Evolutionary conservation across 164 flowering plant genomes (phyloP), one percentile per base, ranked within the genome.

Genomic region (Magnolia officinalis): DNA sequence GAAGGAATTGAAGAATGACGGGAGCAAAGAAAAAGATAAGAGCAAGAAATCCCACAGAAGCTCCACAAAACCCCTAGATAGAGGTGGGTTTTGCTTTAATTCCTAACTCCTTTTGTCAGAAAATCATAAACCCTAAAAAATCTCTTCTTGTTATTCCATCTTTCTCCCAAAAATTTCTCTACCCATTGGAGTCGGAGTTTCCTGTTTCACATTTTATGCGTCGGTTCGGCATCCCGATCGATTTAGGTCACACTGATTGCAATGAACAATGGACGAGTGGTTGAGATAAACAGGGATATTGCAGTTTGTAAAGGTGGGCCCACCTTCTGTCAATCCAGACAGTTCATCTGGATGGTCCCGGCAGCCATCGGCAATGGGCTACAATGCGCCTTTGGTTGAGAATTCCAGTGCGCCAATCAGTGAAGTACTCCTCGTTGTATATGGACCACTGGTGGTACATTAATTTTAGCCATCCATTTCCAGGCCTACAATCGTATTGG

Each of bases 21-120:
- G 10, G 50, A n/a, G 21, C 8, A 73, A 59, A 51, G 55, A 73
- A 5, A 45, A 45, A 26, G 70, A 58, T 8, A 73, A 23, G 52
- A 67, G 58, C 24, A 74, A 78, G 67, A 73, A 78, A 55, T 70
- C 67, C 9, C 58, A 59, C 72, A 75, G 18, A 21, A 63, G 31
- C 14, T 55, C 77, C 50, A 68, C 64, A 58, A 24, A 75, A 24
- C 58, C 31, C 31, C 0, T 23, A 10, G 77, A 75, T 4, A 68
- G 59, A 69, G 72, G 78, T 75, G 64, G 72, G 64, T 24, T 67
- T 52, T 14, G 18, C 24, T 24, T 65, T 6, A 21, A 21, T 23
- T 65, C 8, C 31, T 63, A 14, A 16, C n/a, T 61, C 65, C 6
- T 63, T 16, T 16, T 16, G 20, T 63, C 6, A 4, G 9, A 65